Percentiles rank a stretch among this genome's conserved stretches.
Conservation (phyloP, 2,329 filamentous ascomycete genomes). For the Colletotrichum viniferum region DNA sequence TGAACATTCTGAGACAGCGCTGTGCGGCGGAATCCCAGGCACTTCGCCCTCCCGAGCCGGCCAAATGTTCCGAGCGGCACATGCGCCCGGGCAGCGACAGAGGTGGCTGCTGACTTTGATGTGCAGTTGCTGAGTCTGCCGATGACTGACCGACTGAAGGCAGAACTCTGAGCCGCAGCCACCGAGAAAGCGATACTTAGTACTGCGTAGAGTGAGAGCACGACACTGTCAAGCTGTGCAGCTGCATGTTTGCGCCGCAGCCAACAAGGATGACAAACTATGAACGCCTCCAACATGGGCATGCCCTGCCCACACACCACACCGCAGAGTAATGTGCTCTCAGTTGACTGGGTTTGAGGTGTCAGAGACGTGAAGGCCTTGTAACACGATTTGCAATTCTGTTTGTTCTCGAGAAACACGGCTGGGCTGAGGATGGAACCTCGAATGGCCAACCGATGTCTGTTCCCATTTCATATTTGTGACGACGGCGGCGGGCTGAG, state of each 20-base stretch:
- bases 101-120: neutral
- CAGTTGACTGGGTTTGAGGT: neutral
- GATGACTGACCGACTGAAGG: neutral
- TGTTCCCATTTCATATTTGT: neutral
- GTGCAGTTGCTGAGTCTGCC: neutral
- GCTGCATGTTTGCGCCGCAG: neutral
- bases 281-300: neutral
- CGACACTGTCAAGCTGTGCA: neutral
- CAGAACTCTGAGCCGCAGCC: neutral
- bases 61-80: neutral
- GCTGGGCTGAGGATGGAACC: neutral
- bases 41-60: neutral
- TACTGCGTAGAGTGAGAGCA: neutral
- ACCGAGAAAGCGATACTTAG: neutral
- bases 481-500: neutral
- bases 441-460: neutral
- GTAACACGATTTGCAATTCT: slow-evolving; percentile 8
- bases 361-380: neutral
- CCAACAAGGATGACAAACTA: too few relatives aligned
- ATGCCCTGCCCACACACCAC: neutral
- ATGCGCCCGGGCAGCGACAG: neutral
- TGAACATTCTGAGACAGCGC: slow-evolving; percentile 6
- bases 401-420: neutral
- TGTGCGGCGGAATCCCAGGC: neutral
- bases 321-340: neutral